Evolutionary conservation across 257 asterid genomes (phyloP).

Genomic region (Salvia splendens): DNA sequence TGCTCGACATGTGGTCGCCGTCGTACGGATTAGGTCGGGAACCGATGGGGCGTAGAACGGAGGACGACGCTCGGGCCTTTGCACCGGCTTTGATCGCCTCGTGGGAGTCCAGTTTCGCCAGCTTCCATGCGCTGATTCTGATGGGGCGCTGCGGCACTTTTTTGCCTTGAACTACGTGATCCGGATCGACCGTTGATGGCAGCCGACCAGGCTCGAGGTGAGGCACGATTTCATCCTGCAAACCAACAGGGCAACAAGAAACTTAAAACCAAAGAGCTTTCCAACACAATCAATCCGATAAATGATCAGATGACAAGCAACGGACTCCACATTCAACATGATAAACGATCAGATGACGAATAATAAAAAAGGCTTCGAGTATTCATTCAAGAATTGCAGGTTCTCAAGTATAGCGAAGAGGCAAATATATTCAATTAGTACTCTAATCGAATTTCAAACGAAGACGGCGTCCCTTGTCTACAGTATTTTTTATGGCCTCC

Average conservation of each 20-base stretch:
- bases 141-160: constrained; percentile 63
- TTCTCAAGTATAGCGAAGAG: background rate
- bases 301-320: no score
- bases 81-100: constrained; percentile 95
- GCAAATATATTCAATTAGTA: background rate
- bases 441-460: background rate
- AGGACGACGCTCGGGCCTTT: constrained; percentile 91
- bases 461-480: background rate
- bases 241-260: background rate
- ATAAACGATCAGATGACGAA: background rate
- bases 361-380: background rate
- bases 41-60: constrained; percentile 75
- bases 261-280: background rate
- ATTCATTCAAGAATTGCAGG: constrained; percentile 18
- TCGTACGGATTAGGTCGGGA: constrained; percentile 57
- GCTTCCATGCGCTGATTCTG: constrained; percentile 97
- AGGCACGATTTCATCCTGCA: constrained; percentile 84
- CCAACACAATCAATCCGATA: no score
- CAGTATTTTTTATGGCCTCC: no score
- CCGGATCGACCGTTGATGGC: constrained; percentile 95
- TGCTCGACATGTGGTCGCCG: constrained; percentile 57
- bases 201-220: constrained; percentile 91
- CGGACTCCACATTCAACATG: background rate
- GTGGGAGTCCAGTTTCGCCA: constrained; percentile 75
- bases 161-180: constrained; percentile 59